These are phyloP conservation scores for Arthrobotrys conoides DNA, from an alignment of 2,329 filamentous ascomycete genomes.

Conservation along the genomic window DNA sequence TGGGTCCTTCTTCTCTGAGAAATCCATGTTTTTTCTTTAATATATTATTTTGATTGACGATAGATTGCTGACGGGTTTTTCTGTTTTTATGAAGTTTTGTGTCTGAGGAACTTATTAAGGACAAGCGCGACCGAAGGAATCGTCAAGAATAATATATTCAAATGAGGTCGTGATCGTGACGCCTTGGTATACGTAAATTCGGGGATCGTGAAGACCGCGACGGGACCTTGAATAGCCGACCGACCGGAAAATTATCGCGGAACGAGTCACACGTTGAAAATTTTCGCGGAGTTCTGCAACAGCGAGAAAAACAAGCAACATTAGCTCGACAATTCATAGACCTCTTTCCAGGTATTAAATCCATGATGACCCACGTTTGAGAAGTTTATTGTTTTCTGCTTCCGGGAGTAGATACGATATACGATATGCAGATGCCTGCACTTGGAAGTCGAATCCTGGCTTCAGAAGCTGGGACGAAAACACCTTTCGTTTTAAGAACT, in stretches of 20 bases:
- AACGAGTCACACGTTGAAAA: slow-evolving; percentile 29
- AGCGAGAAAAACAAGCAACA: slow-evolving; percentile 11
- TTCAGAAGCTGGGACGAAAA: neutral
- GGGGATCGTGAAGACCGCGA: slow-evolving; percentile 37
- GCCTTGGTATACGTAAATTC: slow-evolving; percentile 13
- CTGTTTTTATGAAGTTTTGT: neutral
- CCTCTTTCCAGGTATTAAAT: slow-evolving; percentile 20
- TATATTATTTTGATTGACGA: neutral
- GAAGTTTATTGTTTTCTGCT: slow-evolving; percentile 22
- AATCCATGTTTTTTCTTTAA: slow-evolving; percentile 24
- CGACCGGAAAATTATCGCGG: slow-evolving; percentile 41
- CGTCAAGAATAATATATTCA: slow-evolving; percentile 20
- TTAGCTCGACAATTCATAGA: slow-evolving; percentile 21
- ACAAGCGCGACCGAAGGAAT: slow-evolving; percentile 7
- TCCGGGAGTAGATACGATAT: slow-evolving; percentile 10
- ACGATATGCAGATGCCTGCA: slow-evolving; percentile 15
- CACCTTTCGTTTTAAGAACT: slow-evolving; percentile 1
- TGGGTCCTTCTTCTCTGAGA: slow-evolving; percentile 43
- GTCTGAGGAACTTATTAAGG: neutral
- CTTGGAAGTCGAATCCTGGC: slow-evolving; percentile 34
- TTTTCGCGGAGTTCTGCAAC: slow-evolving; percentile 41
- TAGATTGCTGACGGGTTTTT: neutral
- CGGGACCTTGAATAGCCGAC: slow-evolving; percentile 28
- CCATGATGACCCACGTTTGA: slow-evolving; percentile 11
- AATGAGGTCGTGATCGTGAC: slow-evolving; percentile 1